Percentiles rank a stretch among this genome's conserved stretches.
These are phyloP conservation scores for Hypoxylon sp. DNA, from an alignment of 2,329 filamentous ascomycete genomes.

Conservation along the genomic window DNA sequence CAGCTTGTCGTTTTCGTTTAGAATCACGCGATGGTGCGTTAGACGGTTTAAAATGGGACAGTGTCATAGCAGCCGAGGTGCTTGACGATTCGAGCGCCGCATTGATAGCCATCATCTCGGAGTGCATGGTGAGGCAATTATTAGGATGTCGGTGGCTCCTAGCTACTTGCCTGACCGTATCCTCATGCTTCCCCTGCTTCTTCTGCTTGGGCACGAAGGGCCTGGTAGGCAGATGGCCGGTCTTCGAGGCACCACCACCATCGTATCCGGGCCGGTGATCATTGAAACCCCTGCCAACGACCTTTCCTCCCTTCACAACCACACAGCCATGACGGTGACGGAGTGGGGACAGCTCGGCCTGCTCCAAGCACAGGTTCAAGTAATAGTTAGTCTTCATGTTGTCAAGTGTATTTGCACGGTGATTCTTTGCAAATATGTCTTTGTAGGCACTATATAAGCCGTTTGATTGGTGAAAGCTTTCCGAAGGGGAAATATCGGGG, in stretches of 20 bases:
- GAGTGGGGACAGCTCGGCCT: conserved; percentile 63
- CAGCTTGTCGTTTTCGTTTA: conserved; percentile 62
- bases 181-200: conserved; percentile 54
- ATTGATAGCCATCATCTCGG: conserved; percentile 68
- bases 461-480: neutral
- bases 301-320: conserved; percentile 64
- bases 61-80: conserved; percentile 56
- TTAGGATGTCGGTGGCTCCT: conserved; percentile 53
- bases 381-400: conserved; percentile 58
- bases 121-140: conserved; percentile 63
- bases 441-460: neutral
- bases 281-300: conserved; percentile 65
- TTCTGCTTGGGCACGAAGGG: conserved; percentile 54
- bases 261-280: conserved; percentile 63
- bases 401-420: neutral
- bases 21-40: conserved; percentile 46
- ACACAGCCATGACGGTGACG: conserved; percentile 64
- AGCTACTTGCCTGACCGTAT: conserved; percentile 40
- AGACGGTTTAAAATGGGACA: conserved; percentile 61
- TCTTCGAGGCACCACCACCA: conserved; percentile 63
- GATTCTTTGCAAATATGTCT: neutral
- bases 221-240: conserved; percentile 55
- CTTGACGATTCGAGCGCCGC: conserved; percentile 61
- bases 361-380: conserved; percentile 63
- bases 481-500: neutral